Base-by-base conservation (phyloP, 768 basidiomycete genomes). In the Leccinum rimulosum region DNA sequence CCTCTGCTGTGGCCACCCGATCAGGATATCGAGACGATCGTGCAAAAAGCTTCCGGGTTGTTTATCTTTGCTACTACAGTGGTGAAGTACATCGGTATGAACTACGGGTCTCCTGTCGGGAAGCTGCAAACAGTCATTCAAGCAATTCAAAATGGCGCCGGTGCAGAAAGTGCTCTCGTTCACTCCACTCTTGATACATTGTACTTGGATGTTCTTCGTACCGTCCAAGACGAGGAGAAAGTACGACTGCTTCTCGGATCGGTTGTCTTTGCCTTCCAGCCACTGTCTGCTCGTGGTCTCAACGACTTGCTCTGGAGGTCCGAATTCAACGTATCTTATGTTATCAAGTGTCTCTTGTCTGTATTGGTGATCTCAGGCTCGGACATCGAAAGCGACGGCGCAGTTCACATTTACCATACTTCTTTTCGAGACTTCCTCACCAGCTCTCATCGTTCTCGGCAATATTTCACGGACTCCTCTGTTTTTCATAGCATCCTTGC, bases 11-110 rank as follows among this genome's bases (percentile, higher is more conserved):
- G 71, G 71, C 67, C 70, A 3, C 56, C 67, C 8, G 62, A 61
- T 2, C 59, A 64, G 12, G 70, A 65, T 15, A 48, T 71, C 25
- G 62, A 65, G n/a, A 38, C 17, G 30, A 53, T 63, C 3, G 64
- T 71, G 10, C 40, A 62, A 17, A 63, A 61, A 15, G 58, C 70
- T 3, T 61, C 64, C 7, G 66, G 71, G 2, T 62, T 72, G 31
- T 73, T 73, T 30, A 68, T 71, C 14, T 70, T 69, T 52, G 61
- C 71, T 27, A 63, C 67, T 9, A 71, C 71, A 2, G 65, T 73
- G 33, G 56, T 73, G 47, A 68, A 66, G 45, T 70, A 67, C 40
- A 58, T 71, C 10, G 56, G 59, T 19, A 52, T 54, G 47, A 52
- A 48, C 10, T 57, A 65, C 19, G 47, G 54, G 28, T 63, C 55